A percentile compares a stretch with the other conserved stretches of the same genome.
Conservation (phyloP, 331 rosid genomes). For the Spiraea crenata region DNA sequence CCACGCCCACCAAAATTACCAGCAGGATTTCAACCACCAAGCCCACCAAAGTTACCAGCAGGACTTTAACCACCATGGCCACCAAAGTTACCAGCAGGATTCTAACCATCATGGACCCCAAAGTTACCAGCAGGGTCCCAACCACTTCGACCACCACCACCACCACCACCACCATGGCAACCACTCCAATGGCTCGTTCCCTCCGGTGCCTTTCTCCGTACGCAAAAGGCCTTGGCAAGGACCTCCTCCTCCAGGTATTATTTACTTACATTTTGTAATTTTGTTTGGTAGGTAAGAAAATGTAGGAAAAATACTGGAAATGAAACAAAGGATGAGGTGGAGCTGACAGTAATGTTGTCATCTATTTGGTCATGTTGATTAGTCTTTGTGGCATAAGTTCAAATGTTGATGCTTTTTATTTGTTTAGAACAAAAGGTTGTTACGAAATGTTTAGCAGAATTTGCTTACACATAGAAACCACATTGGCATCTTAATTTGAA, state of each 20-base stretch:
- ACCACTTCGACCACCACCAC: slow-evolving; percentile 17
- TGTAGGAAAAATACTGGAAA: not conserved
- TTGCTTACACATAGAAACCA: not conserved
- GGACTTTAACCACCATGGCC: slow-evolving; percentile 9
- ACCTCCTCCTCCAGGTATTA: slow-evolving; percentile 44
- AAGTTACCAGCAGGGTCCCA: slow-evolving; percentile 14
- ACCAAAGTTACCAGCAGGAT: slow-evolving; percentile 33
- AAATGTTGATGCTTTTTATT: not conserved
- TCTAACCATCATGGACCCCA: slow-evolving; percentile 5
- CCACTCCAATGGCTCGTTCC: slow-evolving; percentile 28
- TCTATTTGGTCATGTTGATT: not conserved
- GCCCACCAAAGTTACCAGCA: slow-evolving; percentile 10
- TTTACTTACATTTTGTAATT: not conserved
- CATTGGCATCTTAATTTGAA: not conserved
- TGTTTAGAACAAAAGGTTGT: not conserved
- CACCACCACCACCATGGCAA: slow-evolving; percentile 25
- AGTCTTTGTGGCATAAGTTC: not conserved
- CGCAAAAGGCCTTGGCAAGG: slow-evolving; percentile 68
- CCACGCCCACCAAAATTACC: slow-evolving; percentile 29
- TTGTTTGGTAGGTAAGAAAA: slow-evolving; percentile 1
- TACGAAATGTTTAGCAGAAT: not conserved
- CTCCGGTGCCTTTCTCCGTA: slow-evolving; percentile 35
- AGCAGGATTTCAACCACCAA: slow-evolving; percentile 17
- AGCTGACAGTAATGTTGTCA: not conserved
- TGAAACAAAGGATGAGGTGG: not conserved